Evolutionary conservation across 2,329 filamentous ascomycete species (phyloP).

Genomic region (Colletotrichum sp.): DNA sequence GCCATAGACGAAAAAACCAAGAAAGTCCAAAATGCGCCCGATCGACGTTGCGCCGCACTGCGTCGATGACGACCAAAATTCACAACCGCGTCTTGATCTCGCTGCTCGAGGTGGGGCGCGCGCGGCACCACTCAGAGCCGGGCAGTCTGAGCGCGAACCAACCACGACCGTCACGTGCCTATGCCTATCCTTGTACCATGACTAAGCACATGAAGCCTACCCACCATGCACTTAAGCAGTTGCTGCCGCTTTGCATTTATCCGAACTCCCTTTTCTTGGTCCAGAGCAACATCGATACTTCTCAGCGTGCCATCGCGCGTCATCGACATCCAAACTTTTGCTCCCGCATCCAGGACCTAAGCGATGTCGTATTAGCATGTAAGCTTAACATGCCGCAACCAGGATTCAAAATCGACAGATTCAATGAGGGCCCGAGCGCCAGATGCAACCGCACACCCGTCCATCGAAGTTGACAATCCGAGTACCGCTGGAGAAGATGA

Average conservation of each 20-base stretch:
- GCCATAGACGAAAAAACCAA: not conserved
- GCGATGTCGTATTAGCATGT: not conserved
- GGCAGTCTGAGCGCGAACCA: conserved; percentile 1
- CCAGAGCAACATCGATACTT: not conserved
- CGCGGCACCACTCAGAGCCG: not conserved
- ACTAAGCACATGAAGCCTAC: not conserved
- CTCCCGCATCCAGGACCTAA: not conserved
- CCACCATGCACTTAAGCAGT: not conserved
- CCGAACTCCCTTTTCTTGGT: not conserved
- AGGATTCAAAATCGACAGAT: not conserved
- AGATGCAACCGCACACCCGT: not conserved
- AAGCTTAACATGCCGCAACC: not conserved
- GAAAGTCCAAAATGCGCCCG: not conserved
- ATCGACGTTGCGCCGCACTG: not conserved
- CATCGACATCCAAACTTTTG: not conserved
- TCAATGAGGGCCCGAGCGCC: not conserved
- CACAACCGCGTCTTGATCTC: conserved; percentile 3
- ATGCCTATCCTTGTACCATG: not conserved
- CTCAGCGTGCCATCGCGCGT: not conserved
- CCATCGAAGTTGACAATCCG: not conserved
- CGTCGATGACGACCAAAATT: not conserved
- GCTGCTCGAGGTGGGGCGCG: not conserved
- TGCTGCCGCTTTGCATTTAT: not conserved
- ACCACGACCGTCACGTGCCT: conserved; percentile 1
- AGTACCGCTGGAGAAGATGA: not conserved